These are phyloP conservation scores for Paraphaeosphaeria sporulosa DNA, from an alignment of 2,329 filamentous ascomycete species.

Conservation along the genomic window DNA sequence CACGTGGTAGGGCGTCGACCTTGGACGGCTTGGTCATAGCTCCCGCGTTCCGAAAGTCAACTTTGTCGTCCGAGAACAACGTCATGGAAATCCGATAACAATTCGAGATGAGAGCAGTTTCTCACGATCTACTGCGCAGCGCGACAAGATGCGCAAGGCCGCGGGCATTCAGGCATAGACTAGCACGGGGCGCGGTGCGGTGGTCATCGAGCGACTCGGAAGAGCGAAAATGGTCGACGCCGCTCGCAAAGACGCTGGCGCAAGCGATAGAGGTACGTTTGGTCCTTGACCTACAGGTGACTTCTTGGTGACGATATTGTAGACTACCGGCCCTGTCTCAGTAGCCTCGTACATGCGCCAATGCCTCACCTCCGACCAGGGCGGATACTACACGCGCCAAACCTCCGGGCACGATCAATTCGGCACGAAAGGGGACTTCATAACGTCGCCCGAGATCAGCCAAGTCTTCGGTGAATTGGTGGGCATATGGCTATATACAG, in stretches of 20 bases:
- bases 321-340: conserved; percentile 88
- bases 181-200: conserved; percentile 39
- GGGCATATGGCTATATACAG: conserved; percentile 92
- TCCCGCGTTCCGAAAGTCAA: conserved; percentile 37
- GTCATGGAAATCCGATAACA: conserved; percentile 43
- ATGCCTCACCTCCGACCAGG: conserved; percentile 89
- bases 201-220: conserved; percentile 46
- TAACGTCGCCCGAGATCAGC: conserved; percentile 96
- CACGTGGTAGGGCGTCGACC: conserved; percentile 20
- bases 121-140: conserved; percentile 35
- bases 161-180: conserved; percentile 13
- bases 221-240: conserved; percentile 82
- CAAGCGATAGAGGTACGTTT: conserved; percentile 81
- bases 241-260: conserved; percentile 84
- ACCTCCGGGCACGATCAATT: conserved; percentile 81
- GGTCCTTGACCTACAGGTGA: background rate
- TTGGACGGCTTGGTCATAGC: conserved; percentile 39
- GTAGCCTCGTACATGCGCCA: conserved; percentile 98
- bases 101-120: conserved; percentile 39
- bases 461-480: conserved; percentile 96
- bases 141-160: conserved; percentile 28
- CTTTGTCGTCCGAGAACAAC: conserved; percentile 36
- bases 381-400: conserved; percentile 90
- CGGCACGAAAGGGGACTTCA: conserved; percentile 91
- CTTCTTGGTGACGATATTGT: conserved; percentile 14